Conservation (phyloP, 768 basidiomycete genomes). For the Suillus lakei region DNA sequence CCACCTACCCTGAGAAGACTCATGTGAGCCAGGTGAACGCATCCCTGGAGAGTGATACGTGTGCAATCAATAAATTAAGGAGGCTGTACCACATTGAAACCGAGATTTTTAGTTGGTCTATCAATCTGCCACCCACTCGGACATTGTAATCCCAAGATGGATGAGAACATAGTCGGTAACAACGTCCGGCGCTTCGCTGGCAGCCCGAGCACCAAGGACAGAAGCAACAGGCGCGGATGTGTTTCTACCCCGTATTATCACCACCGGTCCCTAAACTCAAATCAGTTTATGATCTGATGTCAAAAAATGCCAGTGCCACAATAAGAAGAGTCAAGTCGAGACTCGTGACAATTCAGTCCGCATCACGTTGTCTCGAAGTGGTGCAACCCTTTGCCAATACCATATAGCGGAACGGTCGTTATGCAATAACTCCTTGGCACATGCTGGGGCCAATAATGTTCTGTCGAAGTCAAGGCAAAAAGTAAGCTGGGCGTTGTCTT, state of each 20-base stretch:
- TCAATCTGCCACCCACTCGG: background rate
- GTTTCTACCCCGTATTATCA: background rate
- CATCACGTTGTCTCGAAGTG: background rate
- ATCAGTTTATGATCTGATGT: background rate
- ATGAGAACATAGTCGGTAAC: background rate
- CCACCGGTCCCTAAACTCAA: background rate
- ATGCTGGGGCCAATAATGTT: background rate
- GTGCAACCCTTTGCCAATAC: background rate
- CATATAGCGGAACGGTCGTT: background rate
- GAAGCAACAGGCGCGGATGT: background rate
- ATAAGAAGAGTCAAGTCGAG: background rate
- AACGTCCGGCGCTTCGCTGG: background rate
- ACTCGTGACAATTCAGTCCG: background rate
- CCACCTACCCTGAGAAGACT: constrained; percentile 3
- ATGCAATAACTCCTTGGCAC: background rate
- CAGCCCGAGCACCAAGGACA: constrained; percentile 4
- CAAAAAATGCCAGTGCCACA: background rate
- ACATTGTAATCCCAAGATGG: background rate
- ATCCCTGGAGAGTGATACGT: background rate
- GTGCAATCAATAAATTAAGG: background rate
- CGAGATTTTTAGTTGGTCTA: background rate
- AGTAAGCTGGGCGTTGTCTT: background rate
- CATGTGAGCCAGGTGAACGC: background rate
- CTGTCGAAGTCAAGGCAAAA: background rate
- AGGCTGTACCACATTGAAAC: background rate